phyloP scores from a whole-genome alignment of 768 basidiomycete species.

The Leucosporidium scottii region DNA sequence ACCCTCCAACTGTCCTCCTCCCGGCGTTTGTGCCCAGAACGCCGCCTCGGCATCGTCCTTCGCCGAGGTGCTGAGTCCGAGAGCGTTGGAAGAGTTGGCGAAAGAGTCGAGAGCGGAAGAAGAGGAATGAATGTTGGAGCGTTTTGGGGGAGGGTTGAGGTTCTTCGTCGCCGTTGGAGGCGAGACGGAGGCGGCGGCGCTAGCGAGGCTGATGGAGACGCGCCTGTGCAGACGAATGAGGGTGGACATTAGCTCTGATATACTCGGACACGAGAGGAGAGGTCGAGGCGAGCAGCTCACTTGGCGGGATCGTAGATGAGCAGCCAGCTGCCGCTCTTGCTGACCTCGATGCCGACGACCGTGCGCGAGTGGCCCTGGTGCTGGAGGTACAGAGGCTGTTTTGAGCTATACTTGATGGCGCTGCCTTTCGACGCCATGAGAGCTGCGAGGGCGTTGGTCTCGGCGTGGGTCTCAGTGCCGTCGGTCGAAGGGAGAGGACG shows the following conservation, averaged over 20 bases:
- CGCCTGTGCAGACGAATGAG: not conserved
- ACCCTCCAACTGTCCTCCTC: not conserved
- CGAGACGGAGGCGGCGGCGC: not conserved
- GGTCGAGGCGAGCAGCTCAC: conserved; percentile 13
- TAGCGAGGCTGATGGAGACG: conserved; percentile 5
- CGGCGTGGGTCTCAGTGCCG: not conserved
- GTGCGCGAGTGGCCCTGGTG: conserved; percentile 35
- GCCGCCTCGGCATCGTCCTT: not conserved
- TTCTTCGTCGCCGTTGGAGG: too few species aligned
- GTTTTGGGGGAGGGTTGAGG: too few species aligned
- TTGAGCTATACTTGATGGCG: not conserved
- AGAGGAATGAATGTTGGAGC: too few species aligned
- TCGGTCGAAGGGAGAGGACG: not conserved
- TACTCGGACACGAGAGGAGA: too few species aligned
- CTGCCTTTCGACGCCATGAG: conserved; percentile 12
- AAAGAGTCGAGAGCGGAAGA: too few species aligned
- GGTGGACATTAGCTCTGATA: not conserved
- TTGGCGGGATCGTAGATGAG: conserved; percentile 34
- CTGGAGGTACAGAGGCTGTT: conserved; percentile 37
- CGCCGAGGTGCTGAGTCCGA: too few species aligned
- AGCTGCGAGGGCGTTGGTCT: conserved; percentile 6
- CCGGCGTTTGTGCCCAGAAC: not conserved
- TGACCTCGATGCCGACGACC: conserved; percentile 33
- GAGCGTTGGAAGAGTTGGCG: not conserved
- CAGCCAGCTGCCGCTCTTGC: conserved; percentile 22